Percentiles rank a stretch among this genome's conserved stretches.
Evolutionary conservation across 2,329 filamentous ascomycete species (phyloP).

Genomic region (Verticillium nonalfalfae): DNA sequence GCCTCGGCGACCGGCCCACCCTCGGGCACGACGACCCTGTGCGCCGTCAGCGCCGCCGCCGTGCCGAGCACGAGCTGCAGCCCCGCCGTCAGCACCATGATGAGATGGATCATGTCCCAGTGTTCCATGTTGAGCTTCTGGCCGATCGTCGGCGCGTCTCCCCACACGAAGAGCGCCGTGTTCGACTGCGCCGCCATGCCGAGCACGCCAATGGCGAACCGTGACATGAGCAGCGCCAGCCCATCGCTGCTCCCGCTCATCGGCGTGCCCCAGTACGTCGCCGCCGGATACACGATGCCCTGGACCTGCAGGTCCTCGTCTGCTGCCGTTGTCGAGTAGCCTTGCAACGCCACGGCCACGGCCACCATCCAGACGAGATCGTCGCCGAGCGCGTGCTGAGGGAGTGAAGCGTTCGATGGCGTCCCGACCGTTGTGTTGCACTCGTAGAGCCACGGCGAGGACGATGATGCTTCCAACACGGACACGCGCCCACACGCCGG

Average conservation of each 20-base stretch:
- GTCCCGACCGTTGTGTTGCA: conserved; percentile 29
- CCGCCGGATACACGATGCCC: conserved; percentile 34
- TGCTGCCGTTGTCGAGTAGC: conserved; percentile 20
- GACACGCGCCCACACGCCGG: conserved; percentile 20
- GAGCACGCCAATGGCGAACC: conserved; percentile 29
- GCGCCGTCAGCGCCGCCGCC: conserved; percentile 15
- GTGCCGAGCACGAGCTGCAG: conserved; percentile 22
- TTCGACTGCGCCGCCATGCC: conserved; percentile 24
- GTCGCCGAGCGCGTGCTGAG: conserved; percentile 26
- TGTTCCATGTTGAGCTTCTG: conserved; percentile 22
- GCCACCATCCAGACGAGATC: conserved; percentile 25
- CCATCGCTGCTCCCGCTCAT: conserved; percentile 18
- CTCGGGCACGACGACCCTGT: conserved; percentile 17
- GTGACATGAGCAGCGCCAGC: conserved; percentile 28
- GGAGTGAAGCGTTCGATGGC: conserved; percentile 25
- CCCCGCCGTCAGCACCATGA: conserved; percentile 22
- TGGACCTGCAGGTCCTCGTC: conserved; percentile 17
- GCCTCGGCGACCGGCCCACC: conserved; percentile 8
- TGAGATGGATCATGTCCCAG: conserved; percentile 23
- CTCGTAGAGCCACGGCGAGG: conserved; percentile 30
- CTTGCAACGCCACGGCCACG: conserved; percentile 31
- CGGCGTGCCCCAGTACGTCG: conserved; percentile 28
- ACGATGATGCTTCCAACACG: conserved; percentile 29
- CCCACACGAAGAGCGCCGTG: conserved; percentile 15
- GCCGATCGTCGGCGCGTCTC: conserved; percentile 22